Conservation (phyloP, 2,329 filamentous ascomycete species). For the Scedosporium dehoogii region DNA sequence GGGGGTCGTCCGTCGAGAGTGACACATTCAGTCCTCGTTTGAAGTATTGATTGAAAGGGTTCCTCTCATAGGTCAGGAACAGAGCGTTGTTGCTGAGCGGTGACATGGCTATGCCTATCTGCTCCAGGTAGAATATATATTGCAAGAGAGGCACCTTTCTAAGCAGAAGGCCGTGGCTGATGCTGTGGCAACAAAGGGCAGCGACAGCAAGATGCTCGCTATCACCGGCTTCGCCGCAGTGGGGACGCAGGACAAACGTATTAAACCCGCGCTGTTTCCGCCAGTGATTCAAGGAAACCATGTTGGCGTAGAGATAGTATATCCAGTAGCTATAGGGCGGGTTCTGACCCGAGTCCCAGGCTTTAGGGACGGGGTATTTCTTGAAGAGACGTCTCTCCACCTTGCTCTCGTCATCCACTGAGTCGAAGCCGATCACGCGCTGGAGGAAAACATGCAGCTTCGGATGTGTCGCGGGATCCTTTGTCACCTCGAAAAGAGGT, state of each 20-base stretch:
- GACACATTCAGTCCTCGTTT: constrained; percentile 91
- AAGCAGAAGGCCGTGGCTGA: constrained; percentile 85
- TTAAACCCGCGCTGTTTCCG: constrained; percentile 88
- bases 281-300: constrained; percentile 85
- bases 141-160: constrained; percentile 91
- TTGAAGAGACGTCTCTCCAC: constrained; percentile 86
- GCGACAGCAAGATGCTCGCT: constrained; percentile 92
- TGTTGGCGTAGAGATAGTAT: constrained; percentile 93
- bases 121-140: constrained; percentile 95
- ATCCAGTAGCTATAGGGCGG: constrained; percentile 99
- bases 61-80: constrained; percentile 92
- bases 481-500: constrained; percentile 89
- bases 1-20: constrained; percentile 87
- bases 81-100: constrained; percentile 95
- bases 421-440: constrained; percentile 92
- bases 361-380: constrained; percentile 85
- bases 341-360: constrained; percentile 88
- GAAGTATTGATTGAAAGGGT: constrained; percentile 94
- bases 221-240: constrained; percentile 94
- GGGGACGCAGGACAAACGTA: constrained; percentile 83
- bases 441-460: constrained; percentile 94
- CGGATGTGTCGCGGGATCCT: constrained; percentile 73
- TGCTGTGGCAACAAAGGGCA: constrained; percentile 87
- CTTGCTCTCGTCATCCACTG: constrained; percentile 97
- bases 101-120: constrained; percentile 99